Evolutionary conservation across 2,329 filamentous ascomycete genomes (phyloP), one percentile per base, ranked within the genome.

Genomic region (Ascochyta fabae): DNA sequence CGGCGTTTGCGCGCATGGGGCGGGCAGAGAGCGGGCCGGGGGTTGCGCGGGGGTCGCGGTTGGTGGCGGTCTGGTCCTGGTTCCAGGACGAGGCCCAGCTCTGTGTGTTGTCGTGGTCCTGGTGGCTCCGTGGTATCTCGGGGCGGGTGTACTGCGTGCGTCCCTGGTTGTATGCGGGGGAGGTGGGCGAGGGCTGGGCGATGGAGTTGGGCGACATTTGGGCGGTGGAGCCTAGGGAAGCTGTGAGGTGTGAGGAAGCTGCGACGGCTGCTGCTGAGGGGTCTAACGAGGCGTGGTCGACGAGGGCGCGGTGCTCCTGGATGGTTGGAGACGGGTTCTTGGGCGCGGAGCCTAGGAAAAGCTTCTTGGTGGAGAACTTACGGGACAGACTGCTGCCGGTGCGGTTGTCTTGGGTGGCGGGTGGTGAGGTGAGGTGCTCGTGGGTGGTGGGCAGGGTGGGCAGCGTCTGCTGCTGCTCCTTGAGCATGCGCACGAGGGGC

Each of bases 391-490:
- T 78, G 70, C 78, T 80, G 54, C 76, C 78, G 52, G 49, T 58
- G 50, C 76, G 70, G 60, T 68, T 67, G 60, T 74, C 68, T 64
- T 72, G 65, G 6, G 62, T 60, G 16, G 70, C 63, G 41, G 74
- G 74, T 19, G 75, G 71, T 29, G 75, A 75, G 48, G 65, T 68
- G 56, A 74, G 54, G 51, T 73, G 71, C n/a, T 76, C 73, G 53
- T 74, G 69, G 26, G 79, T 78, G 34, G 80, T 80, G 34, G 66
- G 66, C 22, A 98, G 81, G 31, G 94, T 94, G 40, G 66, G 66
- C 22, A 98, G 81, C 33, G 94, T 94, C 71, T 96, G 91, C 62
- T 92, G 90, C 66, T 89, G 89, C 73, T 98, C 93, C 79, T 98
- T 98, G 68, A 88, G 90, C 70, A 96, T 87, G 60, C 93, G 91